These are phyloP conservation scores for Endotrypanum monterogeii DNA, from an alignment of 208 protist genomes.

Conservation along the genomic window DNA sequence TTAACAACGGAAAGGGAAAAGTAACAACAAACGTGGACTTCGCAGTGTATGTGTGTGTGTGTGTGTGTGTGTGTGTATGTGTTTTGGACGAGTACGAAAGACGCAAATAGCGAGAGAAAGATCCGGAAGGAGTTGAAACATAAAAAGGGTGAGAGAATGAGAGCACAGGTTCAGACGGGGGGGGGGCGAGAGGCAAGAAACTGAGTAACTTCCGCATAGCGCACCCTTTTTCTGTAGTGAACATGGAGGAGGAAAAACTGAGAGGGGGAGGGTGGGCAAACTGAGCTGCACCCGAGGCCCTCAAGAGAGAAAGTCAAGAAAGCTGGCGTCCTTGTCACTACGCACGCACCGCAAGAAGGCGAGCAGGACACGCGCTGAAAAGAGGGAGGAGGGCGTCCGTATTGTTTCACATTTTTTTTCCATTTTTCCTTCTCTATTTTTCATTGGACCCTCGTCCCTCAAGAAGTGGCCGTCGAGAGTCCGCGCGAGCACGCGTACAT, in stretches of 20 bases:
- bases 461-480: background rate
- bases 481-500: background rate
- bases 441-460: background rate
- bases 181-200: background rate
- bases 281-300: background rate
- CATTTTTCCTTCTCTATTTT: background rate
- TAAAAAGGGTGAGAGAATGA: background rate
- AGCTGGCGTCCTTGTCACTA: background rate
- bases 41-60: background rate
- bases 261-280: background rate
- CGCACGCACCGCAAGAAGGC: background rate
- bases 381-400: background rate
- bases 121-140: background rate
- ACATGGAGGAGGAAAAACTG: background rate
- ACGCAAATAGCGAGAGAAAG: background rate
- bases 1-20: conserved; percentile 18
- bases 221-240: background rate
- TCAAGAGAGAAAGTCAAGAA: background rate
- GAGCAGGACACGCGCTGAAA: background rate
- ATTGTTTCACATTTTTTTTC: background rate
- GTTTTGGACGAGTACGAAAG: background rate
- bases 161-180: background rate
- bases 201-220: background rate
- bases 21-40: conserved; percentile 8
- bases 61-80: background rate